These are phyloP conservation scores for Golubevia sp. DNA, from an alignment of 1,284 basidiomycete species.

Conservation along the genomic window DNA sequence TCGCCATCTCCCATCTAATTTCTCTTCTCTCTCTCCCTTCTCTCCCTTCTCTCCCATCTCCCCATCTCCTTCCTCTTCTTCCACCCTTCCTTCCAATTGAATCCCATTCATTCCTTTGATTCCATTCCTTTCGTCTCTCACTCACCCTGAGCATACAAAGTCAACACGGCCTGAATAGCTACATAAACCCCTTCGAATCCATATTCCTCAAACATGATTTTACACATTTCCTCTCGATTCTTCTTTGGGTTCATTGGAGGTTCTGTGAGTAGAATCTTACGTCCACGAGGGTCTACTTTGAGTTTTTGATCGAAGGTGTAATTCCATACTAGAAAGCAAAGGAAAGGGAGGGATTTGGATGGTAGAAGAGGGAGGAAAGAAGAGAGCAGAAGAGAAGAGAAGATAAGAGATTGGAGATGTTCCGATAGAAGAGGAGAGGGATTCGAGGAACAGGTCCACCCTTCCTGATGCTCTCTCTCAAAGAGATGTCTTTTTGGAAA, in stretches of 20 bases:
- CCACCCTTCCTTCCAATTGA: too few relatives aligned
- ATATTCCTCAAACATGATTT: slow-evolving; percentile 99
- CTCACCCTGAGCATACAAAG: slow-evolving; percentile 94
- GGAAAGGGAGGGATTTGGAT: too few relatives aligned
- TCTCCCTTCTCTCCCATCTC: too few relatives aligned
- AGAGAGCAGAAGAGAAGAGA: neutral
- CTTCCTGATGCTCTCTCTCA: too few relatives aligned
- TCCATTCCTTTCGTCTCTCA: too few relatives aligned
- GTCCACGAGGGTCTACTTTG: slow-evolving; percentile 80
- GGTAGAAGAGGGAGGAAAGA: neutral
- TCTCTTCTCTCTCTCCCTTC: too few relatives aligned
- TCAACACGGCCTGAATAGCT: slow-evolving; percentile 97
- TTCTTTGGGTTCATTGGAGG: slow-evolving; percentile 99
- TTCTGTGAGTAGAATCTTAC: slow-evolving; percentile 93
- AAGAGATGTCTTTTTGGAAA: too few relatives aligned
- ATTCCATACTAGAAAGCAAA: slow-evolving; percentile 73
- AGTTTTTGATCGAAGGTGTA: slow-evolving; percentile 98
- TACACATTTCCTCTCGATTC: slow-evolving; percentile 90
- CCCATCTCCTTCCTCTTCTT: too few relatives aligned
- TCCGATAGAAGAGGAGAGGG: too few relatives aligned
- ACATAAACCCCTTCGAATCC: slow-evolving; percentile 95
- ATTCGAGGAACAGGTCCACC: too few relatives aligned
- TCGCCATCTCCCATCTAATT: too few relatives aligned
- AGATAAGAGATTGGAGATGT: neutral
- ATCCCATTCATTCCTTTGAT: too few relatives aligned